These are phyloP conservation scores for Erythrophleum ivorense DNA, from an alignment of 331 rosid genomes.

Conservation along the genomic window DNA sequence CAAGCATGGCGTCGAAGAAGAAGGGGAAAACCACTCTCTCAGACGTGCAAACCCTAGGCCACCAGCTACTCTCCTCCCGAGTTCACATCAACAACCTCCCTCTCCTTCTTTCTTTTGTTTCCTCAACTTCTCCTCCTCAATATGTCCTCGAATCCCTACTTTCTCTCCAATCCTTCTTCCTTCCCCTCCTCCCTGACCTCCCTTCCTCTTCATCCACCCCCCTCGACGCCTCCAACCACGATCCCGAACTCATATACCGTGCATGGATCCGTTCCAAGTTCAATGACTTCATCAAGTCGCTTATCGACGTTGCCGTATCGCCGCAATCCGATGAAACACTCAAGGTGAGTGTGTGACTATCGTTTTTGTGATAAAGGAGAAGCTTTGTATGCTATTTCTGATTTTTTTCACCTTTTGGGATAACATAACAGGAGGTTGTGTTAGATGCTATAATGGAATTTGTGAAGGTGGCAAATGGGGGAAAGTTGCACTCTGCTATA, in stretches of 20 bases:
- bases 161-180: conserved; percentile 84
- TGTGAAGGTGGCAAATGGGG: conserved; percentile 68
- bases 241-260: conserved; percentile 72
- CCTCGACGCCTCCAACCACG: conserved; percentile 30
- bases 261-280: conserved; percentile 90
- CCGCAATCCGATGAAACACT: conserved; percentile 60
- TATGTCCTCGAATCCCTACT: conserved; percentile 76
- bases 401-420: neutral
- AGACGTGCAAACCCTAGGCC: conserved; percentile 77
- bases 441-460: conserved; percentile 91
- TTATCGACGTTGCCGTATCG: conserved; percentile 57
- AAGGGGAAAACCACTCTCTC: conserved; percentile 52
- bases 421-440: conserved; percentile 63
- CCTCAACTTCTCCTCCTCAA: conserved; percentile 79
- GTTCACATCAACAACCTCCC: conserved; percentile 89
- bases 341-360: conserved; percentile 41
- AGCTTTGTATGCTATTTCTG: neutral
- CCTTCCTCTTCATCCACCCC: conserved; percentile 60
- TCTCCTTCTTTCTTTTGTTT: conserved; percentile 64
- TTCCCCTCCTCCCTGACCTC: conserved; percentile 64
- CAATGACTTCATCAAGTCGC: conserved; percentile 67
- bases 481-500: conserved; percentile 76
- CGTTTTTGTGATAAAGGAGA: neutral
- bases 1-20: conserved; percentile 26
- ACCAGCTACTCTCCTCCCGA: conserved; percentile 75